Evolutionary conservation across 352 stramenopile species (phyloP), one percentile per base, ranked within the genome.

Genomic region (Globisporangium solare): DNA sequence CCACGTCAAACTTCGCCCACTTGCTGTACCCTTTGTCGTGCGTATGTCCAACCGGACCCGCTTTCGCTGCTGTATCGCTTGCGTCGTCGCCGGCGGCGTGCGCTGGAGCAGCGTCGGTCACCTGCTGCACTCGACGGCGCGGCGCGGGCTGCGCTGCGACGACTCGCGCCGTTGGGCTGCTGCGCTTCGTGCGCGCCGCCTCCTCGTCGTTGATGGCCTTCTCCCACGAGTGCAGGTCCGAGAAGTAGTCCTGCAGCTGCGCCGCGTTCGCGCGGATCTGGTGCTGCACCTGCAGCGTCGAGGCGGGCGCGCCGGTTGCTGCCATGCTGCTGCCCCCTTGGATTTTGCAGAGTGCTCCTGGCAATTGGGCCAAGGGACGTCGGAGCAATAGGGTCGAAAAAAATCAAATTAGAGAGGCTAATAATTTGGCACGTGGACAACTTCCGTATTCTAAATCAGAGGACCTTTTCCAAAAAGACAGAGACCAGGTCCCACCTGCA

Each of bases 11-110:
- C 35, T 76, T 85, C 21, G 88, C 83, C 89, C 88, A 97, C 45
- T 91, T 89, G 41, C 89, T 78, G 70, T 97, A 97, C 40, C 87
- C 86, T 61, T 93, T 93, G 55, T 96, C 86, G 58, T 96, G 88
- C 27, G 86, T 94, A 46, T 97, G 89, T 6, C 68, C 71, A 48
- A 86, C 84, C 6, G 59, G 48, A 11, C 74, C 62, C 11, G 61
- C 46, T 49, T 79, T 84, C 5, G 20, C 42, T 42, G 51, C 35
- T 47, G 15, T 32, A n/a, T 22, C 24, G 10, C 20, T 35, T 58
- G 14, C 35, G 46, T 15, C 27, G 20, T 22, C 24, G 8, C 22
- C 42, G 31, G 0, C 21, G 5, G 3, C 35, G 21, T 35, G 3
- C 8, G 17, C 31, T 57, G n/a, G 1, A 10, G 40, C 3, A 18